These are phyloP conservation scores for Cladosporium colombiae DNA, from an alignment of 2,329 filamentous ascomycete genomes.

Conservation along the genomic window DNA sequence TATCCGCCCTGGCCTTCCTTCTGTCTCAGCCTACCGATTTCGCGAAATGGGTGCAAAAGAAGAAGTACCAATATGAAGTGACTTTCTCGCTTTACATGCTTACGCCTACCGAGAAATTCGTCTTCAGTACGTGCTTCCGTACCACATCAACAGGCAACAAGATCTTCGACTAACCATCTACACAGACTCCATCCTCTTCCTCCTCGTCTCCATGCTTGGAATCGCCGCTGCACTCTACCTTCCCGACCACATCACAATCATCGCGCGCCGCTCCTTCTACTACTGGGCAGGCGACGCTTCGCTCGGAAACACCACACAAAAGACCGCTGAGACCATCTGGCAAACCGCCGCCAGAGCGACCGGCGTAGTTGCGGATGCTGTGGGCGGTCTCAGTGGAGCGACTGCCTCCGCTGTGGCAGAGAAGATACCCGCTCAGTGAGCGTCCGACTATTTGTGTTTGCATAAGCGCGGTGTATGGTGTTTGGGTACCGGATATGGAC, in stretches of 20 bases:
- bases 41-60: constrained; percentile 85
- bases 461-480: constrained; percentile 17
- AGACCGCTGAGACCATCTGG: constrained; percentile 26
- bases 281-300: constrained; percentile 78
- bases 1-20: constrained; percentile 41
- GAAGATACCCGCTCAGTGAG: constrained; percentile 10
- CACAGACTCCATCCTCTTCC: constrained; percentile 85
- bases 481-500: constrained; percentile 6
- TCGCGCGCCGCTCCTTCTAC: constrained; percentile 86
- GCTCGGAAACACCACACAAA: constrained; percentile 20
- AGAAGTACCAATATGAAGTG: constrained; percentile 98
- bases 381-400: constrained; percentile 22
- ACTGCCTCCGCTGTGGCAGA: constrained; percentile 9
- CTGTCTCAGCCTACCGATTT: constrained; percentile 56
- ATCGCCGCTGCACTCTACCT: constrained; percentile 91
- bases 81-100: constrained; percentile 97
- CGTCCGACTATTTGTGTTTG: not conserved
- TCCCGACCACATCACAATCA: constrained; percentile 81
- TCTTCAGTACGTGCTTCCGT: constrained; percentile 81
- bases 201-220: constrained; percentile 80
- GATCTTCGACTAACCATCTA: not conserved
- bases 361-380: constrained; percentile 26
- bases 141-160: not conserved
- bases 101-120: constrained; percentile 91
- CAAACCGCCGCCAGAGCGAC: constrained; percentile 25